Conservation (phyloP, 164 flowering plant genomes). For the Vitis riparia region DNA sequence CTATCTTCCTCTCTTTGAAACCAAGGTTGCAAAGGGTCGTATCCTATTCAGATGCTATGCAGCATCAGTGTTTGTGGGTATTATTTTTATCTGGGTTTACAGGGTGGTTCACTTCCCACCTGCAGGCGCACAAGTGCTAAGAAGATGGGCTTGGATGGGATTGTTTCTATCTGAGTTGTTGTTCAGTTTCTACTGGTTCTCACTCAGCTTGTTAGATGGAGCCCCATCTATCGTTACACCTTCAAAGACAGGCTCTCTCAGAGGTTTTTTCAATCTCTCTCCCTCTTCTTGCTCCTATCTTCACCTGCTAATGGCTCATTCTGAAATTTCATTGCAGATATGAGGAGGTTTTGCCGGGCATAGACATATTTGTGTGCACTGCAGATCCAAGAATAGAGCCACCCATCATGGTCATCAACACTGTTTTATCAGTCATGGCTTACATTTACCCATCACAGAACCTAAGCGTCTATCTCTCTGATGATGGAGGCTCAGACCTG, state of each 20-base stretch:
- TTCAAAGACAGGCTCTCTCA: conserved; percentile 33
- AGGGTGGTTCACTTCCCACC: conserved; percentile 27
- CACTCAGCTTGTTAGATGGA: conserved; percentile 32
- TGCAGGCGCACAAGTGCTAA: not conserved
- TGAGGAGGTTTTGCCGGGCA: conserved; percentile 27
- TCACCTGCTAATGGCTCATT: too few species aligned
- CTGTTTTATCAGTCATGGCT: conserved; percentile 44
- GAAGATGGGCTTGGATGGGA: conserved; percentile 37
- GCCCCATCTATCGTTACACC: conserved; percentile 27
- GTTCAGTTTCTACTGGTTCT: conserved; percentile 45
- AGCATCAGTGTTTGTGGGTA: conserved; percentile 18
- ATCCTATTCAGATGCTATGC: conserved; percentile 16
- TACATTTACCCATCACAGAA: conserved; percentile 45
- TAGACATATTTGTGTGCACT: conserved; percentile 49
- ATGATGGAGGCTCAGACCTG: conserved; percentile 44
- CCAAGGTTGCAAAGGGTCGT: conserved; percentile 21
- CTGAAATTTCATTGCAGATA: not conserved
- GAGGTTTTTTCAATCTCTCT: conserved; percentile 14
- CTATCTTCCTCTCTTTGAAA: conserved; percentile 19
- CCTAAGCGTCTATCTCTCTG: conserved; percentile 41
- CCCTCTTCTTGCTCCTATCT: too few species aligned
- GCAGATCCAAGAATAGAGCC: conserved; percentile 49
- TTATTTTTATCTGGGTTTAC: conserved; percentile 26
- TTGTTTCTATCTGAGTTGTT: conserved; percentile 38
- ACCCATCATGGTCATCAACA: conserved; percentile 40